Conservation (phyloP, 257 asterid genomes). For the Marsdenia floribunda region DNA sequence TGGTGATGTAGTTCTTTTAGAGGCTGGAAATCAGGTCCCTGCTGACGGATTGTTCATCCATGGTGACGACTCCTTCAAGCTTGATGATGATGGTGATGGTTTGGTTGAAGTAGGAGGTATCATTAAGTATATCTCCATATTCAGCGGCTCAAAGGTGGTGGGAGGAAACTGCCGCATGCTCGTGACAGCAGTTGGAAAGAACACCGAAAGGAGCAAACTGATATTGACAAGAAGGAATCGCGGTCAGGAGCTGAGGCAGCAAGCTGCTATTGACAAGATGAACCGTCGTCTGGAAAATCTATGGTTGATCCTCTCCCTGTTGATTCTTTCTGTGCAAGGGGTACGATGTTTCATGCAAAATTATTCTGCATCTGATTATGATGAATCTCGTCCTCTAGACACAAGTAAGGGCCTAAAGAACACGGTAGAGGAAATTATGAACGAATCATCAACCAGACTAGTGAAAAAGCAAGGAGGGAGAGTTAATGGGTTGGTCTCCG, state of each 20-base stretch:
- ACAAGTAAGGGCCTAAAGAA: constrained; percentile 29
- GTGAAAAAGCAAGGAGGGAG: constrained; percentile 23
- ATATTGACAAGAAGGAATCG: background rate
- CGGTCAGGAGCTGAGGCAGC: constrained; percentile 13
- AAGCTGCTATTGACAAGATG: constrained; percentile 18
- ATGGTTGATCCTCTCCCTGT: constrained; percentile 28
- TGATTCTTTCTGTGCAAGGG: constrained; percentile 31
- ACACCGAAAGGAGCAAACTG: constrained; percentile 33
- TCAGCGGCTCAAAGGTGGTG: constrained; percentile 21
- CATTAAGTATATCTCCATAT: constrained; percentile 12
- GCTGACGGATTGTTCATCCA: constrained; percentile 37
- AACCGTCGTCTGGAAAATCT: constrained; percentile 30
- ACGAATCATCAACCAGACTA: constrained; percentile 26
- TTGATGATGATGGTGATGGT: background rate
- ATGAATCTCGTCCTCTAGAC: constrained; percentile 17
- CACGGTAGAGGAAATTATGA: constrained; percentile 31
- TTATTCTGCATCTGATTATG: background rate
- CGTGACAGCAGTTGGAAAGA: constrained; percentile 37
- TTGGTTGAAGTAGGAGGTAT: no score
- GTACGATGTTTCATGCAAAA: constrained; percentile 31
- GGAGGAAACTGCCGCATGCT: constrained; percentile 27
- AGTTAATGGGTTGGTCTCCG: constrained; percentile 22
- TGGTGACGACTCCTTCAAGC: constrained; percentile 11
- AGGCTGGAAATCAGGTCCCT: constrained; percentile 31
- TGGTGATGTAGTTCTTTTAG: constrained; percentile 34